phyloP scores from a whole-genome alignment of 2,329 filamentous ascomycete genomes.

The Ascochyta lentis region DNA sequence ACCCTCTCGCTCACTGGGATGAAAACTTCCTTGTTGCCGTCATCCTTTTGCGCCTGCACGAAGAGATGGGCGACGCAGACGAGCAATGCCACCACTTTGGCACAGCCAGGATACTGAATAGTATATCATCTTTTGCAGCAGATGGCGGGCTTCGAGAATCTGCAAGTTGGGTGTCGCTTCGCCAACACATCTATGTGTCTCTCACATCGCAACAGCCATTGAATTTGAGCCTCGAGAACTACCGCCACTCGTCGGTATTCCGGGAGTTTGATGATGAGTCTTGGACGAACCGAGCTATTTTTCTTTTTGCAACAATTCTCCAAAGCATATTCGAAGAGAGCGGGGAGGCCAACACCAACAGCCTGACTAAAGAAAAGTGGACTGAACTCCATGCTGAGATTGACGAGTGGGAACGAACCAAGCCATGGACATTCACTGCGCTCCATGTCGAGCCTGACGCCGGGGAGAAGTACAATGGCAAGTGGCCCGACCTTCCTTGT shows the following conservation, averaged over 20 bases:
- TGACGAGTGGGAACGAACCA: constrained; percentile 41
- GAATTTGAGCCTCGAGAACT: constrained; percentile 40
- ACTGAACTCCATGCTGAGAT: constrained; percentile 35
- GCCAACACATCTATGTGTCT: constrained; percentile 52
- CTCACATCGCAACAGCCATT: constrained; percentile 45
- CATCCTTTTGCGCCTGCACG: constrained; percentile 58
- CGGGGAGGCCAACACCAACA: constrained; percentile 21
- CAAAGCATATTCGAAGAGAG: constrained; percentile 36
- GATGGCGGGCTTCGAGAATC: constrained; percentile 52
- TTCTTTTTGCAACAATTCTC: constrained; percentile 39
- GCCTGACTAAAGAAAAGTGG: constrained; percentile 37
- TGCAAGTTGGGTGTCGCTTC: constrained; percentile 51
- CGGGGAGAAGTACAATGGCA: constrained; percentile 30
- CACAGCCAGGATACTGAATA: constrained; percentile 49
- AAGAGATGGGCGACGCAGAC: constrained; percentile 54
- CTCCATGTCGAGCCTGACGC: constrained; percentile 31
- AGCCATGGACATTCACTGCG: constrained; percentile 40
- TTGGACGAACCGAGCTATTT: constrained; percentile 44
- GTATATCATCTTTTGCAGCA: constrained; percentile 47
- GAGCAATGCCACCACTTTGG: constrained; percentile 51
- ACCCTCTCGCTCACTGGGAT: constrained; percentile 52
- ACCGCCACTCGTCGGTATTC: constrained; percentile 38
- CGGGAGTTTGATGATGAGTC: constrained; percentile 39
- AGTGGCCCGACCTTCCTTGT: constrained; percentile 34
- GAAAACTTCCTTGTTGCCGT: constrained; percentile 58